Evolutionary conservation across 2,329 filamentous ascomycete genomes (phyloP).

Genomic region (Beauveria asiatica): DNA sequence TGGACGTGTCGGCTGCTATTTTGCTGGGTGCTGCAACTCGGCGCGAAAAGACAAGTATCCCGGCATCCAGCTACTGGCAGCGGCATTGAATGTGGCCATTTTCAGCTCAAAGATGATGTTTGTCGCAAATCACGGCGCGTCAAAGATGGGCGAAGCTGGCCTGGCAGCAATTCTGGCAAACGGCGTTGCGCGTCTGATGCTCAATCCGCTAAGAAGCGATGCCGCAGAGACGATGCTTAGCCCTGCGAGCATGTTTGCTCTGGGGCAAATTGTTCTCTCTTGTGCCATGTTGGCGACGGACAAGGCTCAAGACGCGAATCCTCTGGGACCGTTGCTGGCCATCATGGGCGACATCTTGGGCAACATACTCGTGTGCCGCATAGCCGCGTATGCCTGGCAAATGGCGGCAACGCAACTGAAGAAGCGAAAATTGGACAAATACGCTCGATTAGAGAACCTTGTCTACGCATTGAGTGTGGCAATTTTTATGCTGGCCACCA

Average conservation of each 20-base stretch:
- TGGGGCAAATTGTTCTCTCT: neutral
- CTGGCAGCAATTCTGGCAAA: neutral
- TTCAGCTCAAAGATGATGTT: neutral
- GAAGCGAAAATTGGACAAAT: neutral
- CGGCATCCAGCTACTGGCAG: neutral
- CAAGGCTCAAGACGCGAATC: neutral
- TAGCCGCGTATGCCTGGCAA: neutral
- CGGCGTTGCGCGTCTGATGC: neutral
- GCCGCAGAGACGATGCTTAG: neutral
- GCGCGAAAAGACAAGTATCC: neutral
- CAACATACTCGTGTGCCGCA: neutral
- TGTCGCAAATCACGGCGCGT: neutral
- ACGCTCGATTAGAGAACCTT: neutral
- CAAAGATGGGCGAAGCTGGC: neutral
- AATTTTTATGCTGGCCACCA: neutral
- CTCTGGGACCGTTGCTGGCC: neutral
- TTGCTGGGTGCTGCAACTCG: slow-evolving; percentile 10
- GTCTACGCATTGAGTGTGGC: neutral
- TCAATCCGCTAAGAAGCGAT: slow-evolving; percentile 4
- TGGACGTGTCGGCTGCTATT: slow-evolving; percentile 9
- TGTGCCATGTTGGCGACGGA: neutral
- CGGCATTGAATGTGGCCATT: neutral
- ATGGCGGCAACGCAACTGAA: neutral
- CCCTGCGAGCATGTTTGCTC: neutral
- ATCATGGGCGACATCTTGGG: neutral